phyloP scores from a whole-genome alignment of 225 moss, liverwort and hornwort species.

The Anthoceros angustus region DNA sequence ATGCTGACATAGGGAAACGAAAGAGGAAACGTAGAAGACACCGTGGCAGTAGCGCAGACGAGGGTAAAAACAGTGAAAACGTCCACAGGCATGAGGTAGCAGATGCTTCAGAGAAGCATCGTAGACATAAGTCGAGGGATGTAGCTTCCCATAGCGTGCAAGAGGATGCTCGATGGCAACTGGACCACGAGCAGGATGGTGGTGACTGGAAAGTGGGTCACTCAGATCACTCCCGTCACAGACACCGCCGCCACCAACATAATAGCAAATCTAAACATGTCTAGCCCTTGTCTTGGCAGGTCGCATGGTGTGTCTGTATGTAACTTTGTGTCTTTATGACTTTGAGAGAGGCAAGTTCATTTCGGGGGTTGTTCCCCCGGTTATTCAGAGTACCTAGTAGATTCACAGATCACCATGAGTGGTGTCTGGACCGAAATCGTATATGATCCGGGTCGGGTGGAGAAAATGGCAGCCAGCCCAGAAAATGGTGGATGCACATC shows the following conservation, averaged over 20 bases:
- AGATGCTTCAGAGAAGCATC: not conserved
- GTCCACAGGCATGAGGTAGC: not conserved
- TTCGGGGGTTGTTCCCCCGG: too few relatives aligned
- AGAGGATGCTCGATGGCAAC: not conserved
- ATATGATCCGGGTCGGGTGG: too few relatives aligned
- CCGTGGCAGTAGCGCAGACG: constrained; percentile 25
- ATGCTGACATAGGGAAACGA: constrained; percentile 58
- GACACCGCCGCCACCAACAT: not conserved
- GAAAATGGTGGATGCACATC: too few relatives aligned
- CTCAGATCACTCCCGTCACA: not conserved
- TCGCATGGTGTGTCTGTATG: not conserved
- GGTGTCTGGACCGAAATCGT: too few relatives aligned
- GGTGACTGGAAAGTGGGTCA: not conserved
- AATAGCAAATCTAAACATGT: not conserved
- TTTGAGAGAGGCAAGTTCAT: too few relatives aligned
- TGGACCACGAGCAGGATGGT: not conserved
- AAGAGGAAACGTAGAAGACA: constrained; percentile 67
- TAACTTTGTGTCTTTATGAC: not conserved
- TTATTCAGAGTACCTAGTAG: too few relatives aligned
- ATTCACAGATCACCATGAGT: too few relatives aligned
- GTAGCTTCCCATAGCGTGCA: not conserved
- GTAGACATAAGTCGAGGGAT: not conserved
- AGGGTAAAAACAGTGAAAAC: constrained; percentile 14
- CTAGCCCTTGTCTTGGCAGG: not conserved
- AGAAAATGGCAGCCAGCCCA: too few relatives aligned